A percentile compares a stretch with the other conserved stretches of the same genome.
Conservation (phyloP, 805 yeast genomes). For the Wickerhamiella dianesei region DNA sequence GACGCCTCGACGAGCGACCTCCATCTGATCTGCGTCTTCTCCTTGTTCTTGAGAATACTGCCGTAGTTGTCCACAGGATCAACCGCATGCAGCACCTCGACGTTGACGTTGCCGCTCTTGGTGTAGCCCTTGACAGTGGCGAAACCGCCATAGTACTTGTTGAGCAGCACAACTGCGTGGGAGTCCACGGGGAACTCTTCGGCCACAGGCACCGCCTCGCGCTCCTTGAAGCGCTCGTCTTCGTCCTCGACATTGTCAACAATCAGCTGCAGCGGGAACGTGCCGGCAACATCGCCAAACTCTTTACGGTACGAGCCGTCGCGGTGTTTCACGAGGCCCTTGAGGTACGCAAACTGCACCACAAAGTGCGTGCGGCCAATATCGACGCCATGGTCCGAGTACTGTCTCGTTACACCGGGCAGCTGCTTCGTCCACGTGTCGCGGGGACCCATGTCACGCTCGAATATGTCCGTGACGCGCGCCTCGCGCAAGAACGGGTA, state of each 20-base stretch:
- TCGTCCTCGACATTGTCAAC: constrained; percentile 60
- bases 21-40: constrained; percentile 42
- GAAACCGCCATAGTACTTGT: constrained; percentile 74
- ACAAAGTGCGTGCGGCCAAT: constrained; percentile 42
- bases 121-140: constrained; percentile 32
- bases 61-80: constrained; percentile 56
- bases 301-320: constrained; percentile 73
- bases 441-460: constrained; percentile 40
- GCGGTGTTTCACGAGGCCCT: constrained; percentile 56
- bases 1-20: constrained; percentile 54
- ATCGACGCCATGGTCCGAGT: constrained; percentile 45
- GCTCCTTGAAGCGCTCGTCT: constrained; percentile 61
- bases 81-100: constrained; percentile 17
- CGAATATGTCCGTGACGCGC: constrained; percentile 32
- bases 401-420: constrained; percentile 30
- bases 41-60: constrained; percentile 41
- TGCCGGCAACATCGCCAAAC: constrained; percentile 38
- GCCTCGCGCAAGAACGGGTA: constrained; percentile 92
- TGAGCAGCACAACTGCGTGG: constrained; percentile 68
- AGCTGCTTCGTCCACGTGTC: constrained; percentile 34
- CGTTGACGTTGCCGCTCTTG: constrained; percentile 23
- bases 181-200: constrained; percentile 69
- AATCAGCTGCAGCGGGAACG: constrained; percentile 65
- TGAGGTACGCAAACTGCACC: constrained; percentile 58
- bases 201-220: constrained; percentile 61